A percentile compares a stretch with the other conserved stretches of the same genome.
Evolutionary conservation across 2,329 filamentous ascomycete species (phyloP).

Genomic region (Arthrobotrys conoides): DNA sequence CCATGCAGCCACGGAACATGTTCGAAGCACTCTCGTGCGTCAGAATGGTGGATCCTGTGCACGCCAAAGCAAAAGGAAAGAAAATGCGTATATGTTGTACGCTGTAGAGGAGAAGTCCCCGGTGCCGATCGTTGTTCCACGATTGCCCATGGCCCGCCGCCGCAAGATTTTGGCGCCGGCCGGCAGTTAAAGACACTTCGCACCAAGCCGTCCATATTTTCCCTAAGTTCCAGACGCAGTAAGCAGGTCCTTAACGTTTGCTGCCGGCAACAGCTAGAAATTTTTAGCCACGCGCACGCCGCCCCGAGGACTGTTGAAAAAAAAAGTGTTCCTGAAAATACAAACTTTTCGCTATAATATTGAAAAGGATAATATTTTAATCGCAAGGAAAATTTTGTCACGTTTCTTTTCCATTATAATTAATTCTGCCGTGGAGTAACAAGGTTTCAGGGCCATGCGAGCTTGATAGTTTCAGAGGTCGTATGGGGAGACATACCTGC

Average conservation of each 20-base stretch:
- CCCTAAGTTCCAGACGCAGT: slow-evolving; percentile 23
- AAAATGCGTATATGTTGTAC: slow-evolving; percentile 18
- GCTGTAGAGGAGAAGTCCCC: slow-evolving; percentile 43
- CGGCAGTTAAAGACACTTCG: slow-evolving; percentile 40
- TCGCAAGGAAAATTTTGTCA: slow-evolving; percentile 31
- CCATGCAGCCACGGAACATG: slow-evolving; percentile 61
- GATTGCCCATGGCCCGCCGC: slow-evolving; percentile 56
- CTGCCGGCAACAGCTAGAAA: not conserved
- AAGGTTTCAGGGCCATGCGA: slow-evolving; percentile 59
- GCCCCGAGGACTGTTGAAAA: not conserved
- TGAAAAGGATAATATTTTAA: slow-evolving; percentile 23
- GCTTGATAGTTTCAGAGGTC: slow-evolving; percentile 59
- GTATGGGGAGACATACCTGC: slow-evolving; percentile 58
- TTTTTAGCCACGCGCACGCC: slow-evolving; percentile 26
- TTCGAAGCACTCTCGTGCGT: slow-evolving; percentile 61
- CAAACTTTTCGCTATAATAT: slow-evolving; percentile 8
- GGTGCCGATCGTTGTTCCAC: slow-evolving; percentile 57
- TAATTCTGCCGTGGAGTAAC: slow-evolving; percentile 53
- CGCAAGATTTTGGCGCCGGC: slow-evolving; percentile 59
- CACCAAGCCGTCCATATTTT: slow-evolving; percentile 29
- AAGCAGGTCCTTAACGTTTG: not conserved
- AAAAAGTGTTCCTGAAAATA: slow-evolving; percentile 23
- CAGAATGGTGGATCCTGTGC: slow-evolving; percentile 55
- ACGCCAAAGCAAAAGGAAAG: slow-evolving; percentile 60
- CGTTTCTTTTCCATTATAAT: slow-evolving; percentile 54